Evolutionary conservation across 2,329 filamentous ascomycete species (phyloP).

Genomic region (Hypoxylon sp.): DNA sequence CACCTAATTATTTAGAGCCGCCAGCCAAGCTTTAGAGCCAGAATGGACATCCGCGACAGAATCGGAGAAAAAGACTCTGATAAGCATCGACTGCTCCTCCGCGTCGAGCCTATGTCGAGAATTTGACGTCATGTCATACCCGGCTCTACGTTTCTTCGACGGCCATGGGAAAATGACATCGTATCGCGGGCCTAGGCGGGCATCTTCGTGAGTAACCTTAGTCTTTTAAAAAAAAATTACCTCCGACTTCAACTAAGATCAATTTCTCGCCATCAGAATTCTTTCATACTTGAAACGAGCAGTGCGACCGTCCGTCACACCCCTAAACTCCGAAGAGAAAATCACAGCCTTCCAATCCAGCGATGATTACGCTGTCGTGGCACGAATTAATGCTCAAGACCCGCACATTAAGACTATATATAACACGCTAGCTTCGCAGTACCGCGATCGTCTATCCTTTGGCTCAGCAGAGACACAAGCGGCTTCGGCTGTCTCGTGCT

Average conservation of each 20-base stretch:
- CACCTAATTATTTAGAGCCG: slow-evolving; percentile 44
- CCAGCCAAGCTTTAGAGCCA: slow-evolving; percentile 54
- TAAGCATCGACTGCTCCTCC: slow-evolving; percentile 60
- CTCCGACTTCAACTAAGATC: slow-evolving; percentile 7
- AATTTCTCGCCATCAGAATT: slow-evolving; percentile 49
- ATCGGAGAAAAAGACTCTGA: slow-evolving; percentile 42
- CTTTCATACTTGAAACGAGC: slow-evolving; percentile 52
- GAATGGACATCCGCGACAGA: slow-evolving; percentile 55
- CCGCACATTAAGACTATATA: slow-evolving; percentile 54
- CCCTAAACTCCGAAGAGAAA: slow-evolving; percentile 43
- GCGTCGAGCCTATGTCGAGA: slow-evolving; percentile 58
- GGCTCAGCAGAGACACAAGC: slow-evolving; percentile 51
- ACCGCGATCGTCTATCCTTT: slow-evolving; percentile 61
- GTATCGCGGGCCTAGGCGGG: slow-evolving; percentile 62
- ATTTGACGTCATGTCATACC: slow-evolving; percentile 61
- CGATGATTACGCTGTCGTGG: slow-evolving; percentile 62
- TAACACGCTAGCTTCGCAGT: slow-evolving; percentile 54
- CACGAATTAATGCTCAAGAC: slow-evolving; percentile 54
- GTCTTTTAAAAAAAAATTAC: no score
- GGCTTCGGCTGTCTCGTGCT: slow-evolving; percentile 54
- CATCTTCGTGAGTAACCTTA: slow-evolving; percentile 54
- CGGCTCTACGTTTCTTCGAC: slow-evolving; percentile 62
- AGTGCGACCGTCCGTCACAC: slow-evolving; percentile 48
- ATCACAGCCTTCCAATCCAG: slow-evolving; percentile 53
- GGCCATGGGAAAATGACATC: slow-evolving; percentile 53